Percentiles rank a stretch among this genome's conserved stretches.
phyloP scores from a whole-genome alignment of 805 yeast species.

The Dipodascopsis uninucleata region DNA sequence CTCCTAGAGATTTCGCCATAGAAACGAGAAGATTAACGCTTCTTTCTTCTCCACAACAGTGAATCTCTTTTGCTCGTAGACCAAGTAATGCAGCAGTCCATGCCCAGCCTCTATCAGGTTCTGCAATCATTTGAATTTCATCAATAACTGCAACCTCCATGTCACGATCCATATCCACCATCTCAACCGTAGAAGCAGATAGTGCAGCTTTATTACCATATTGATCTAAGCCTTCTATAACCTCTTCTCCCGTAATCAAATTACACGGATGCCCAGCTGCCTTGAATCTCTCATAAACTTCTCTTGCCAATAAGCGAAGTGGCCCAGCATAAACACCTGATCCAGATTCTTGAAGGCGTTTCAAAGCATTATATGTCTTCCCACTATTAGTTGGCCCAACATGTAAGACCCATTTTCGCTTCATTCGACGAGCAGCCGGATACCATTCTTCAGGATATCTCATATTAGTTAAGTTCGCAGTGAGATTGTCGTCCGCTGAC shows the following conservation, averaged over 20 bases:
- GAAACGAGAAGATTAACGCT: slow-evolving; percentile 64
- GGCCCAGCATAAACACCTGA: slow-evolving; percentile 96
- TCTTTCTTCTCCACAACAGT: slow-evolving; percentile 89
- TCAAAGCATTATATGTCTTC: slow-evolving; percentile 79
- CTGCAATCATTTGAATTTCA: slow-evolving; percentile 93
- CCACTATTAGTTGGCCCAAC: slow-evolving; percentile 98
- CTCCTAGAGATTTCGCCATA: slow-evolving; percentile 70
- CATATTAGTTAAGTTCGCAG: slow-evolving; percentile 37
- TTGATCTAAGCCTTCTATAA: slow-evolving; percentile 63
- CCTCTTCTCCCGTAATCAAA: slow-evolving; percentile 93
- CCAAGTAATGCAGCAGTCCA: slow-evolving; percentile 93
- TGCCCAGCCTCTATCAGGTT: slow-evolving; percentile 76
- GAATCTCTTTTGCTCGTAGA: slow-evolving; percentile 77
- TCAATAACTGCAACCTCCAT: slow-evolving; percentile 89
- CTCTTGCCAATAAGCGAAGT: slow-evolving; percentile 81
- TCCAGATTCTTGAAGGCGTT: slow-evolving; percentile 58
- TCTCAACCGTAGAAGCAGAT: slow-evolving; percentile 88
- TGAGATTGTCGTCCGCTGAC: not conserved
- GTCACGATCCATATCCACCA: slow-evolving; percentile 66
- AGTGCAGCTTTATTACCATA: slow-evolving; percentile 67
- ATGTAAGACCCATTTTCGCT: slow-evolving; percentile 80
- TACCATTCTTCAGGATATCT: slow-evolving; percentile 72
- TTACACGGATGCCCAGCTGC: slow-evolving; percentile 67
- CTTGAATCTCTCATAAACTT: slow-evolving; percentile 78
- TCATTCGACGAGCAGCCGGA: slow-evolving; percentile 77